These are phyloP conservation scores for Scedosporium apiospermum DNA, from an alignment of 2,329 filamentous ascomycete species.

Conservation along the genomic window DNA sequence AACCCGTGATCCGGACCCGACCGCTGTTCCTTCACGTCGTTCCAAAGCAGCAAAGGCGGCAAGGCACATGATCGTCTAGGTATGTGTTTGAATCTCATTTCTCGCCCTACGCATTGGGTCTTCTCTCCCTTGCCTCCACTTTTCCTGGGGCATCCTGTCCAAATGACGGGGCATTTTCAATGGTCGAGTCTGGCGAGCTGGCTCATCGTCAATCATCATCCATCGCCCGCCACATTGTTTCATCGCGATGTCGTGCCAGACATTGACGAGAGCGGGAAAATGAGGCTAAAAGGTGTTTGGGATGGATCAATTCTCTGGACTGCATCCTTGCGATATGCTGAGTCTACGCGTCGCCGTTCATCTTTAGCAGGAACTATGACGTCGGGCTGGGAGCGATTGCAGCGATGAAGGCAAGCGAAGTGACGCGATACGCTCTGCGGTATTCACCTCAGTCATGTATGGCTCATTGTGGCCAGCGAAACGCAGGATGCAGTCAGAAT, in stretches of 20 bases:
- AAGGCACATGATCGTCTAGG: constrained; percentile 36
- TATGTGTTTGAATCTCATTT: constrained; percentile 21
- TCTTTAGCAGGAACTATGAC: too few relatives aligned
- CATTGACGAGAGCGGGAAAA: background rate
- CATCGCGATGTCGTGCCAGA: background rate
- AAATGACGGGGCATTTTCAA: background rate
- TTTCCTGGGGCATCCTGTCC: background rate
- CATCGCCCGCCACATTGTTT: background rate
- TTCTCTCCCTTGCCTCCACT: constrained; percentile 2
- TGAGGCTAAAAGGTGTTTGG: background rate
- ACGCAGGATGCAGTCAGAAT: background rate
- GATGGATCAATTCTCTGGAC: background rate
- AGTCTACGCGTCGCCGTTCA: background rate
- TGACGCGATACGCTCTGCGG: background rate
- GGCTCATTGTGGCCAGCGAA: background rate
- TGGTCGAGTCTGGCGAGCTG: background rate
- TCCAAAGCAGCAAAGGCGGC: constrained; percentile 9
- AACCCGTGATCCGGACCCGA: constrained; percentile 32
- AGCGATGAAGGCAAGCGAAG: background rate
- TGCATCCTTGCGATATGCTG: background rate
- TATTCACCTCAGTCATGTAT: background rate
- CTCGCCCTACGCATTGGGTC: constrained; percentile 8
- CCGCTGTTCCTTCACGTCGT: constrained; percentile 10
- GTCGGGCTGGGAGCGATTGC: too few relatives aligned
- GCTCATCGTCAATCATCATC: background rate